Conservation (phyloP, 805 yeast genomes). For the Candida ulmi region DNA sequence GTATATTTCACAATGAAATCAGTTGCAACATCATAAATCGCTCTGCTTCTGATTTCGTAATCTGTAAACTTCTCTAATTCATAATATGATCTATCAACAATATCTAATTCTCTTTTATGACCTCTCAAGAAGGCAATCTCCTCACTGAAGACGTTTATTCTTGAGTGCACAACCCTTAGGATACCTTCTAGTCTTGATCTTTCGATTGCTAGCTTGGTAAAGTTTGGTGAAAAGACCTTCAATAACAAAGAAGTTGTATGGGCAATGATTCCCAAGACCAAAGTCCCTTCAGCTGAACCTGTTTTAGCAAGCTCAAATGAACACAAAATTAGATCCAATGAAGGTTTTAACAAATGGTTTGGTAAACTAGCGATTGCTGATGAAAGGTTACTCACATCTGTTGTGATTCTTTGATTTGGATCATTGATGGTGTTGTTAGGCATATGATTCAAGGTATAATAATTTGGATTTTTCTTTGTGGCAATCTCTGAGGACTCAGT, state of each 20-base stretch:
- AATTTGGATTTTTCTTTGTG: slow-evolving; percentile 50
- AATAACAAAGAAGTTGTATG: slow-evolving; percentile 73
- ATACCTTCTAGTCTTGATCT: slow-evolving; percentile 81
- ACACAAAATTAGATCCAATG: slow-evolving; percentile 71
- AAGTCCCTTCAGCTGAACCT: slow-evolving; percentile 62
- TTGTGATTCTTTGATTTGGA: slow-evolving; percentile 80
- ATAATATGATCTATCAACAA: slow-evolving; percentile 75
- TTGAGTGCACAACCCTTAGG: slow-evolving; percentile 76
- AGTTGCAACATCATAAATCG: slow-evolving; percentile 79
- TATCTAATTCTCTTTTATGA: slow-evolving; percentile 70
- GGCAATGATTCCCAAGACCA: slow-evolving; percentile 73
- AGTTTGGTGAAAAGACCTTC: slow-evolving; percentile 81
- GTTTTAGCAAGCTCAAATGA: slow-evolving; percentile 60
- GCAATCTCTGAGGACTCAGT: slow-evolving; percentile 18
- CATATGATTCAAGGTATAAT: slow-evolving; percentile 65
- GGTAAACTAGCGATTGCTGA: slow-evolving; percentile 68
- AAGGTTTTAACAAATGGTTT: slow-evolving; percentile 78
- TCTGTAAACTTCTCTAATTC: slow-evolving; percentile 73
- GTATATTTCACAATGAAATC: slow-evolving; percentile 85
- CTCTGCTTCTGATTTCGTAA: slow-evolving; percentile 68
- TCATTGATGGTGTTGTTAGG: slow-evolving; percentile 44
- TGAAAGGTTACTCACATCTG: slow-evolving; percentile 72
- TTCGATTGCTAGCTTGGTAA: slow-evolving; percentile 71
- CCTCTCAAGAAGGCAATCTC: slow-evolving; percentile 86
- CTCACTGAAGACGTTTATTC: slow-evolving; percentile 72